These are phyloP conservation scores for Cytospora chrysosperma DNA, from an alignment of 2,329 filamentous ascomycete genomes.

Conservation along the genomic window DNA sequence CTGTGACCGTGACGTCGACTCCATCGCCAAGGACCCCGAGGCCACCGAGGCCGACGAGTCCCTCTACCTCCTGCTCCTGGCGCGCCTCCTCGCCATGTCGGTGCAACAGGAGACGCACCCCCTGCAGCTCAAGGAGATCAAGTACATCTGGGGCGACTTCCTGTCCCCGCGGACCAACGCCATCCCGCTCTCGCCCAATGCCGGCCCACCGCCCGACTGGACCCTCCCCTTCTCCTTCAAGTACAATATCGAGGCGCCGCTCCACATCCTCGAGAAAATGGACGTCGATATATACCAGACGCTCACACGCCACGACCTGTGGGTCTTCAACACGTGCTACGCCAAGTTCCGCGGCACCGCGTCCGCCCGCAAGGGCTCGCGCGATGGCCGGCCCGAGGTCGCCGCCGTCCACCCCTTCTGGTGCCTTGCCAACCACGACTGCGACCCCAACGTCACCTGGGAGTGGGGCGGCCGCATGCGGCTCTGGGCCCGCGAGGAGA, in stretches of 20 bases:
- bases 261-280: conserved; percentile 82
- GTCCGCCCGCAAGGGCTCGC: conserved; percentile 74
- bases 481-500: conserved; percentile 61
- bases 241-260: conserved; percentile 70
- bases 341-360: conserved; percentile 92
- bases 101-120: conserved; percentile 60
- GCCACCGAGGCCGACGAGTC: conserved; percentile 59
- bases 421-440: conserved; percentile 96
- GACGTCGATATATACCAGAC: conserved; percentile 71
- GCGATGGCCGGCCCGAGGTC: conserved; percentile 82
- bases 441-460: conserved; percentile 92
- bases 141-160: conserved; percentile 71
- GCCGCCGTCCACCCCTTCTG: conserved; percentile 93
- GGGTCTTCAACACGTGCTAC: conserved; percentile 89
- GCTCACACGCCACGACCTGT: conserved; percentile 63
- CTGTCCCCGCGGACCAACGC: conserved; percentile 52
- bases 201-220: conserved; percentile 58
- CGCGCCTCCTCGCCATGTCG: conserved; percentile 63
- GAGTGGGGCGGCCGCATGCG: conserved; percentile 83
- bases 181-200: conserved; percentile 52
- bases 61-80: conserved; percentile 62
- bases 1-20: conserved; percentile 65
- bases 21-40: conserved; percentile 63
- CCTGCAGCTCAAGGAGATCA: conserved; percentile 62
- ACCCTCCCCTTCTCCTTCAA: conserved; percentile 77